phyloP scores from a whole-genome alignment of 768 basidiomycete species.

The Mycena filopes region DNA sequence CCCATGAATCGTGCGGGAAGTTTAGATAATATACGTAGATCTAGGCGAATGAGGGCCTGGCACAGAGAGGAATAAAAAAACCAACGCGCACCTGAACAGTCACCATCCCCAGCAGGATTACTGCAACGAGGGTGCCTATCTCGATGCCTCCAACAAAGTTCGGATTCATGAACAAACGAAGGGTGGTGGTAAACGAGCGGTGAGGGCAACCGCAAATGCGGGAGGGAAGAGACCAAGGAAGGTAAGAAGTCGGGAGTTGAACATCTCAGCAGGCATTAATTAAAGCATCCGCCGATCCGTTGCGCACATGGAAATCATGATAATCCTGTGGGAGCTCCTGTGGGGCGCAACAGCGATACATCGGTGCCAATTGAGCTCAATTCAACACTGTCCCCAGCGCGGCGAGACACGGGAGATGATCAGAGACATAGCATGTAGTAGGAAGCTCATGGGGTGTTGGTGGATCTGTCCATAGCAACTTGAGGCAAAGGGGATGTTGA shows the following conservation, averaged over 20 bases:
- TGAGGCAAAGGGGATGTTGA: too few species aligned
- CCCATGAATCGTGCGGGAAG: constrained; percentile 27
- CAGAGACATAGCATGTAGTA: constrained; percentile 5
- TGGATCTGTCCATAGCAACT: too few species aligned
- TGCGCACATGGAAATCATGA: neutral
- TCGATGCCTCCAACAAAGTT: constrained; percentile 29
- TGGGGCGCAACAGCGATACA: neutral
- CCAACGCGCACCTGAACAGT: constrained; percentile 28
- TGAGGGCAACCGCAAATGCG: neutral
- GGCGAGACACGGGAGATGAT: too few species aligned
- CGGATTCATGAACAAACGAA: constrained; percentile 9
- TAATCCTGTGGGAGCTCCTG: neutral
- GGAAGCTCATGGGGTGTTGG: neutral
- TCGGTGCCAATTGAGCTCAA: neutral
- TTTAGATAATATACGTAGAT: constrained; percentile 32
- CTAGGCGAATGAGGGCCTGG: neutral
- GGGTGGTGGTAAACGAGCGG: constrained; percentile 14
- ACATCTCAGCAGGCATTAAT: constrained; percentile 6
- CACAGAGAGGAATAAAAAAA: neutral
- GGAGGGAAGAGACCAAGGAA: too few species aligned
- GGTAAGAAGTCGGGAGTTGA: neutral
- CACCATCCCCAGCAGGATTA: constrained; percentile 29
- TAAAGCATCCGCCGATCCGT: constrained; percentile 7
- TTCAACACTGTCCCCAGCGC: too few species aligned
- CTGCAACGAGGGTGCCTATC: constrained; percentile 19